Conservation (phyloP, 2,329 filamentous ascomycete species). For the Aspergillus vadensis region DNA sequence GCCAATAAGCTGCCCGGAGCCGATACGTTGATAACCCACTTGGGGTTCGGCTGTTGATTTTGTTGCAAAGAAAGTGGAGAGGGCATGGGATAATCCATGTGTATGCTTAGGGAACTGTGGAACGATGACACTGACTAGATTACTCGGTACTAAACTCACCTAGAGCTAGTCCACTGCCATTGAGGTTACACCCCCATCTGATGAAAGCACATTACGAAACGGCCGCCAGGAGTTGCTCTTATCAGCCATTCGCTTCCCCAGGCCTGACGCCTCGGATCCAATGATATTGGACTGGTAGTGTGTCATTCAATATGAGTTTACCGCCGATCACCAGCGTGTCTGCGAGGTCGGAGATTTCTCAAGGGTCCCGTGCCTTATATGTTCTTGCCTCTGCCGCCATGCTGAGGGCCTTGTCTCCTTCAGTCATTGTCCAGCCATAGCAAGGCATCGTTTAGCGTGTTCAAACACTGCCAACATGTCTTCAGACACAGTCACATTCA, state of each 20-base stretch:
- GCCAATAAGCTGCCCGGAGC: background rate
- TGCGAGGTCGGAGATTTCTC: constrained; percentile 24
- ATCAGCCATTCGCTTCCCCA: constrained; percentile 2
- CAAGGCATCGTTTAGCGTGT: background rate
- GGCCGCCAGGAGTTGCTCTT: background rate
- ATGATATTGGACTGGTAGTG: background rate
- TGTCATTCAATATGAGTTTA: background rate
- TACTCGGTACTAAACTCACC: background rate
- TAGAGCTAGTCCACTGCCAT: background rate
- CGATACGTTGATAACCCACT: background rate
- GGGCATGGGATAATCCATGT: background rate
- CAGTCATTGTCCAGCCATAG: background rate
- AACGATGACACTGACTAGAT: background rate
- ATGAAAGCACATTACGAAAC: constrained; percentile 7
- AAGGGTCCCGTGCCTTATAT: background rate
- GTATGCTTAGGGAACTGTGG: background rate
- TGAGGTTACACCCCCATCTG: background rate
- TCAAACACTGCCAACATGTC: constrained; percentile 20
- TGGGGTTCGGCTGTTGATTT: background rate
- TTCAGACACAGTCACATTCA: constrained; percentile 30
- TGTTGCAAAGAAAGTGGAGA: background rate
- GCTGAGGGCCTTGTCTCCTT: background rate
- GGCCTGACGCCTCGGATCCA: background rate
- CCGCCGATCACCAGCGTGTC: constrained; percentile 13
- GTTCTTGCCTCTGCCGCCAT: background rate